Evolutionary conservation across 306 rosid species (phyloP), one percentile per base, ranked within the genome.

Genomic region (Acacia acuminata): DNA sequence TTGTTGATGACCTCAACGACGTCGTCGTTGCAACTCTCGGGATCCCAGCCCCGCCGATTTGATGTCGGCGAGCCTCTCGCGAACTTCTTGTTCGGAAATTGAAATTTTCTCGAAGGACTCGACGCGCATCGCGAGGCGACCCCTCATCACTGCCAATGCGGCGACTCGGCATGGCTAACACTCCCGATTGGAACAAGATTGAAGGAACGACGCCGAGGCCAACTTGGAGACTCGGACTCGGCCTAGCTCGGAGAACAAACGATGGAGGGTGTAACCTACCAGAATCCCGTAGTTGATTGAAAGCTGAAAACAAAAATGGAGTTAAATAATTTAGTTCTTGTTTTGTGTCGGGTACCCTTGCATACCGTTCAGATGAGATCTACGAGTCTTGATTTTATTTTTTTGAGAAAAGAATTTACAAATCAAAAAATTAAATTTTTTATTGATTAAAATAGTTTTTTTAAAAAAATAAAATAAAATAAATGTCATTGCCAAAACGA

Each of bases 61-160:
- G 71, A 94, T 94, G 8, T 93, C 95, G 3, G 91, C 84, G 17
- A 94, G 55, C 12, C 97, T 81, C 2, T 71, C 69, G 1, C 66
- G 78, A 17, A 97, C 91, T 17, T 94, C 97, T 68, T 93, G 88
- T 7, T 20, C 58, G n/a, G 88, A 83, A 63, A 91, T 95, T 0
- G 97, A 93, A 73, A 92, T 93, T 82, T 80, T 88, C 82, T 88
- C n/a, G 79, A 0, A 94, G 95, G 45, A 94, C 97, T 51, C 22
- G 71, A 34, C 0, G 84, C 6, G 97, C 97, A 0, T 90, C 97
- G 2, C 97, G 3, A 94, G 87, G 11, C 94, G 94, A 6, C 98
- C 98, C 25, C 83, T 88, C 93, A 91, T 88, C 22, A 94, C 92
- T 1, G 94, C 97, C 98, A 94, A 0, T 97, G 84, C 2, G 98